A percentile compares a stretch with the other conserved stretches of the same genome.
These are phyloP conservation scores for Tylopilus plumbeoviolaceoides DNA, from an alignment of 768 basidiomycete species.

Conservation along the genomic window DNA sequence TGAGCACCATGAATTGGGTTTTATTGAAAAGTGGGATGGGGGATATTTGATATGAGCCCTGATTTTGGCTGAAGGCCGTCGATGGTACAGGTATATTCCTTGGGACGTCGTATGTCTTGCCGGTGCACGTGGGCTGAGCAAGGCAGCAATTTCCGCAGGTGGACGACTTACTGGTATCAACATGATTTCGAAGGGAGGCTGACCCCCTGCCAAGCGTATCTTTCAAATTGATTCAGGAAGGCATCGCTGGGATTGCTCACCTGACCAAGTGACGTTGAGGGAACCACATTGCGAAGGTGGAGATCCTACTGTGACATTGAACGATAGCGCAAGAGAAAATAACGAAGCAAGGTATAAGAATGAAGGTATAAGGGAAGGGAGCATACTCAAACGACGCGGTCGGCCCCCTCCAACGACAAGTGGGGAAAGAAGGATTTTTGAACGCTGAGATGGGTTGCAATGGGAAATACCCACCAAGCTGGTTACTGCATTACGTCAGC, in stretches of 20 bases:
- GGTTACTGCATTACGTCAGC: conserved; percentile 21
- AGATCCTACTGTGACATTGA: conserved; percentile 47
- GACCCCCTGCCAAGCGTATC: conserved; percentile 43
- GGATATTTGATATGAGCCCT: conserved; percentile 46
- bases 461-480: neutral
- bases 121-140: conserved; percentile 9
- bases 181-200: conserved; percentile 45
- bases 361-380: conserved; percentile 21
- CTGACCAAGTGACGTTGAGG: conserved; percentile 59
- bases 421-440: conserved; percentile 8
- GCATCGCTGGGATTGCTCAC: conserved; percentile 34
- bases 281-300: conserved; percentile 58
- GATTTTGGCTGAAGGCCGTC: conserved; percentile 48
- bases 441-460: neutral
- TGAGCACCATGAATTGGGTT: conserved; percentile 48
- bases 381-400: conserved; percentile 21
- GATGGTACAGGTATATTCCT: conserved; percentile 52
- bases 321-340: conserved; percentile 24
- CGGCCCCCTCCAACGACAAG: conserved; percentile 2
- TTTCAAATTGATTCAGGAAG: neutral
- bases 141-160: neutral
- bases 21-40: conserved; percentile 40
- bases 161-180: conserved; percentile 48
- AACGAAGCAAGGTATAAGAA: conserved; percentile 22
- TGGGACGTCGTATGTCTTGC: conserved; percentile 52